Evolutionary conservation across 768 basidiomycete genomes (phyloP).

Genomic region (Solioccasus polychromus): DNA sequence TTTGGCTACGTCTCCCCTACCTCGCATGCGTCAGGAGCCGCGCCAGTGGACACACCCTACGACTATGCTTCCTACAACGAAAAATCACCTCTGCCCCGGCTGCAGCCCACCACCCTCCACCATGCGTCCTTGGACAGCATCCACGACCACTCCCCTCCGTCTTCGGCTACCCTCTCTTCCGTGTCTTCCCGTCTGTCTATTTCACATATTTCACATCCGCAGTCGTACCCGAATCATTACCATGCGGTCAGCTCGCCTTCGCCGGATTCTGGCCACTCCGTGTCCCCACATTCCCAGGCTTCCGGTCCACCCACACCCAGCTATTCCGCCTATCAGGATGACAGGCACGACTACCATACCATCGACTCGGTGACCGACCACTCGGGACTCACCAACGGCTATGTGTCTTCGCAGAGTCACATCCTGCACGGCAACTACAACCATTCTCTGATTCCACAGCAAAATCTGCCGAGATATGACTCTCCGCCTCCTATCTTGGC

Average conservation of each 20-base stretch:
- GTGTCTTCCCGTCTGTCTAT: slow-evolving; percentile 56
- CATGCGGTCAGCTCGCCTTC: slow-evolving; percentile 42
- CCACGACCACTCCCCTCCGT: slow-evolving; percentile 30
- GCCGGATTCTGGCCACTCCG: slow-evolving; percentile 50
- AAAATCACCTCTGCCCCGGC: slow-evolving; percentile 28
- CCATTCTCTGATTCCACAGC: slow-evolving; percentile 20
- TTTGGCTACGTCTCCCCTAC: slow-evolving; percentile 29
- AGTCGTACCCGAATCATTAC: slow-evolving; percentile 39
- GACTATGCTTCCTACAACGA: slow-evolving; percentile 31
- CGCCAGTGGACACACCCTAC: slow-evolving; percentile 27
- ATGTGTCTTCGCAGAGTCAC: slow-evolving; percentile 30
- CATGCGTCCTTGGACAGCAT: slow-evolving; percentile 27
- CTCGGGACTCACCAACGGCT: slow-evolving; percentile 29
- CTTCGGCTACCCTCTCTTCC: slow-evolving; percentile 31
- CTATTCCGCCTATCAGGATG: slow-evolving; percentile 47
- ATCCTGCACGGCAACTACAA: slow-evolving; percentile 25
- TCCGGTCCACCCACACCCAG: slow-evolving; percentile 33
- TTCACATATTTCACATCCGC: slow-evolving; percentile 57
- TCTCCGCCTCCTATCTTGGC: slow-evolving; percentile 56
- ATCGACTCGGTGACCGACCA: slow-evolving; percentile 32
- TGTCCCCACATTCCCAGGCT: slow-evolving; percentile 34
- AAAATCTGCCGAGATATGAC: slow-evolving; percentile 37
- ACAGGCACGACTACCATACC: slow-evolving; percentile 37
- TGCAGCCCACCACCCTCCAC: slow-evolving; percentile 29
- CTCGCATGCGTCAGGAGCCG: slow-evolving; percentile 22